Base-by-base conservation (phyloP, 345 rosid genomes). In the Excoecaria agallocha region DNA sequence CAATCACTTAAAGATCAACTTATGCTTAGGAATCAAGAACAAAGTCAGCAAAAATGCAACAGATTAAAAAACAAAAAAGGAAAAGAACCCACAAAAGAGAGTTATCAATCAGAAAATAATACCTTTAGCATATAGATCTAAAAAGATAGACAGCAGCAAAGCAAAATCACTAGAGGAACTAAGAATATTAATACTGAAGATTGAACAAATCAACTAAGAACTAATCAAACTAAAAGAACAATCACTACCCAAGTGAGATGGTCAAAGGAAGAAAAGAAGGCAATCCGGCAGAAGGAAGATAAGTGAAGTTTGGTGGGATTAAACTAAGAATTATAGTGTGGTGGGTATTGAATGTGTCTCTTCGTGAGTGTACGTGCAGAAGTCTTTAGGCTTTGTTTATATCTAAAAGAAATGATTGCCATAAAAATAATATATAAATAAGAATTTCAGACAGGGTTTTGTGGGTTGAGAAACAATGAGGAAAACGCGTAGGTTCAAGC, bases 1-100 rank as follows among this genome's bases (percentile, higher is more conserved):
- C 10, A 24, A 54, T 38, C 66, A 35, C 59, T 37, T n/a, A 59
- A 24, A 20, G 35, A 39, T 59, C 54, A 41, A 59, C 46, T 12
- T 39, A 61, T 19, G 5, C 30, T 43, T 30, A 43, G 35, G 48
- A 54, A 61, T 48, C 62, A 66, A 51, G 68, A 72, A 50, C n/a
- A n/a, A 39, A 19, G 41, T 49, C 77, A 77, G 35, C 57, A 59
- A 75, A 75, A 46, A 48, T 43, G 63, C 43, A 78, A 43, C 43
- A 15, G 54, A 71, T 63, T 30, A 58, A 60, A 12, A 37, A 69
- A 61, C 20, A 58, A 61, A 12, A 38, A 30, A 30, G 30, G 30
- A 30, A 30, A 30, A 30, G 30, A 69, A 62, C 52, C 65, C 63
- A 56, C 10, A 66, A 63, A 3, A 25, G 46, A 73, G 56, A 70